Evolutionary conservation across 192 early-diverging fungal species (phyloP).

Genomic region (Coemansia sp.): DNA sequence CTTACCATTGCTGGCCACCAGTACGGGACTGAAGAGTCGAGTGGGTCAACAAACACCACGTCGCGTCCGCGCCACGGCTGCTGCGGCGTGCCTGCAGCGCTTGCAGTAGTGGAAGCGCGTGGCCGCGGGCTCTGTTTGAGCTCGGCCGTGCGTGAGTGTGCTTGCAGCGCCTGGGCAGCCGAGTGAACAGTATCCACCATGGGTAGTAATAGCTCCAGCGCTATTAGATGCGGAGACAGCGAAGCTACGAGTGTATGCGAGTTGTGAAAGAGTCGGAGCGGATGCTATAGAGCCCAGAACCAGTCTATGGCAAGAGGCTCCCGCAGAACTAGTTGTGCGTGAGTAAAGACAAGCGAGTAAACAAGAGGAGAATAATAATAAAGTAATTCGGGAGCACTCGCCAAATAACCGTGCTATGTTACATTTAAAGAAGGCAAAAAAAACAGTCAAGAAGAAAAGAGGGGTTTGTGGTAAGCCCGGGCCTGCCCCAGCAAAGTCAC

Average conservation of each 20-base stretch:
- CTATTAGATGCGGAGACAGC: conserved; percentile 1
- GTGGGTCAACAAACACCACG: conserved; percentile 71
- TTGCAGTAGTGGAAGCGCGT: background rate
- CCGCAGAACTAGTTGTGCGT: background rate
- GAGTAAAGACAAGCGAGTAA: background rate
- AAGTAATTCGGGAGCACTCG: background rate
- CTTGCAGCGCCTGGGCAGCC: background rate
- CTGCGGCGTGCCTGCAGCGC: conserved; percentile 6
- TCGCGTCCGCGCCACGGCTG: conserved; percentile 51
- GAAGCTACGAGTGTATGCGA: background rate
- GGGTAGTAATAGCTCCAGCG: background rate
- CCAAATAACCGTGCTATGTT: background rate
- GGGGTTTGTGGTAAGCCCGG: background rate
- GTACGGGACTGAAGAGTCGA: conserved; percentile 60
- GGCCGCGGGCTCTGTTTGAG: conserved; percentile 11
- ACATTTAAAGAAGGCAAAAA: conserved; percentile 10
- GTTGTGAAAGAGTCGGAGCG: background rate
- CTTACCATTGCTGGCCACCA: conserved; percentile 72
- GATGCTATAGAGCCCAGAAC: background rate
- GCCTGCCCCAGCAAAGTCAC: background rate
- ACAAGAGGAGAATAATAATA: background rate
- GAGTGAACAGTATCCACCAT: conserved; percentile 7
- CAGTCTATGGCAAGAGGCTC: background rate
- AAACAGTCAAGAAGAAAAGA: conserved; percentile 7
- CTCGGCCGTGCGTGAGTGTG: conserved; percentile 12